These are phyloP conservation scores for Tetragonia tetragonoides DNA, from an alignment of 148 eudicot genomes.

Conservation along the genomic window DNA sequence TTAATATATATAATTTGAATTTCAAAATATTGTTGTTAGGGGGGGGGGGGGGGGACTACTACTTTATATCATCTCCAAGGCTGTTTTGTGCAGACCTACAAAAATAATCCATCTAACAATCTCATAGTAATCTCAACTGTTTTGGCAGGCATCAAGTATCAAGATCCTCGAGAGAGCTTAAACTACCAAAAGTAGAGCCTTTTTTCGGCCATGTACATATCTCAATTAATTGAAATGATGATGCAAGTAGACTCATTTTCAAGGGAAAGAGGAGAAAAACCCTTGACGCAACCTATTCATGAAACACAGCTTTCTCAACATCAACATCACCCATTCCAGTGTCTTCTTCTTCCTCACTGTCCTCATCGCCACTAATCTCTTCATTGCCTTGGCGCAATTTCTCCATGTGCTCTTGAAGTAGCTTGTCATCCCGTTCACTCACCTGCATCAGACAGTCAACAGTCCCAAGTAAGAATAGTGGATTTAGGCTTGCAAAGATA, in stretches of 20 bases:
- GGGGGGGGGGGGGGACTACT: too few species aligned
- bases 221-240: slow-evolving; percentile 15
- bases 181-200: slow-evolving; percentile 16
- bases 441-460: slow-evolving; percentile 37
- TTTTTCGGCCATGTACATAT: slow-evolving; percentile 20
- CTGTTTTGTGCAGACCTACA: background rate
- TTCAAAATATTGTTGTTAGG: too few species aligned
- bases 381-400: slow-evolving; percentile 49
- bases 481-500: background rate
- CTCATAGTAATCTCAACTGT: background rate
- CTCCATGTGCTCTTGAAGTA: slow-evolving; percentile 59
- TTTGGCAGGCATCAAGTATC: background rate
- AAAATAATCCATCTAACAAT: background rate
- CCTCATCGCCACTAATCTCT: slow-evolving; percentile 74
- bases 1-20: too few species aligned
- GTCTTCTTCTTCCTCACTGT: slow-evolving; percentile 75
- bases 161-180: background rate
- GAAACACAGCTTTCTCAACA: slow-evolving; percentile 50
- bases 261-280: background rate
- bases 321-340: slow-evolving; percentile 86
- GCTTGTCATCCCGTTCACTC: slow-evolving; percentile 82
- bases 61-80: too few species aligned
- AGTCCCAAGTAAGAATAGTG: background rate
- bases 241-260: slow-evolving; percentile 2
- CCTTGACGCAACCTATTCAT: slow-evolving; percentile 6